Evolutionary conservation across 2,329 filamentous ascomycete genomes (phyloP), one percentile per base, ranked within the genome.

Genomic region (Exophiala spinifera): DNA sequence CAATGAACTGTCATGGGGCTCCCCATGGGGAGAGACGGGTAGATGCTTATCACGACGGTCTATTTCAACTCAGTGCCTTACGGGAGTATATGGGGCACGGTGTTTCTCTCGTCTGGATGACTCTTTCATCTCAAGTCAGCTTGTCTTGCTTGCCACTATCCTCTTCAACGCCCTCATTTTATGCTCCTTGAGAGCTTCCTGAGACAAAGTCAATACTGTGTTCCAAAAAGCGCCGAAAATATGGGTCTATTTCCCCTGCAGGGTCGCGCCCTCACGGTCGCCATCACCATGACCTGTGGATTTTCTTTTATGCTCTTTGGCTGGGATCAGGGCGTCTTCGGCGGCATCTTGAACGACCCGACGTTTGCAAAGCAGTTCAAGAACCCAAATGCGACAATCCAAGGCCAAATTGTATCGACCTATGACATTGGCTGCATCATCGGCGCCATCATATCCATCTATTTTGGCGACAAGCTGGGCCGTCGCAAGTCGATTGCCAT

Each of bases 281-380:
- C 23, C 17, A 54, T 54, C 36, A 23, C 46, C 10, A 19, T 57
- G 19, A 45, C 45, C 3, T 53, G 43, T 36, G 54, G 49, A 13
- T n/a, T 50, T 14, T 81, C 79, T 14, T 84, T 84, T 70, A 70
- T 82, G 6, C 76, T 83, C 20, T 70, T 70, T 57, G 69, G 69
- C 46, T 70, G 69, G 56, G 66, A 70, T 52, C 69, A 70, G 60
- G 69, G 67, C 45, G 51, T 70, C 55, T 68, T 70, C 62, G 65
- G 66, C 19, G 67, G 67, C 53, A 59, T 70, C 43, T 61, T 70
- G 34, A 45, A 48, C 20, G 65, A 66, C 49, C 43, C 57, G 11
- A 20, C 65, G 39, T 70, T 71, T 56, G 54, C 57, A 3, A 36
- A 56, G 3, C 28, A 31, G 28, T 31, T 31, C 15, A 65, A 67